Percentiles rank a stretch among this genome's conserved stretches.
Evolutionary conservation across 495 filamentous ascomycete species (phyloP).

Genomic region (Jackrogersella minutella): DNA sequence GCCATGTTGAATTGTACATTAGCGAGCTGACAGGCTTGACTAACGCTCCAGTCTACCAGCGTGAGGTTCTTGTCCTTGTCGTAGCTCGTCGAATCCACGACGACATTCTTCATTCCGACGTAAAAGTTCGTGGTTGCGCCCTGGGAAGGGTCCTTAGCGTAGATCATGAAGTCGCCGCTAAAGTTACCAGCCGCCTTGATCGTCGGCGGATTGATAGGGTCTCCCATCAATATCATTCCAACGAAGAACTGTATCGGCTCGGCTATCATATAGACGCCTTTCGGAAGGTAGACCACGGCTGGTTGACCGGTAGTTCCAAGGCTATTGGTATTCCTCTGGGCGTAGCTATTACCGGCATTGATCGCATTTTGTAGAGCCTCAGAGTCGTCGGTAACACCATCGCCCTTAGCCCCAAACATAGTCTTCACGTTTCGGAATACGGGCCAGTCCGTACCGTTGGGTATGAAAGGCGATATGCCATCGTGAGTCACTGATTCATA

Average conservation of each 20-base stretch:
- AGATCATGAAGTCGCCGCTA: conserved; percentile 4
- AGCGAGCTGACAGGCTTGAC: conserved; percentile 3
- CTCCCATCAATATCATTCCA: conserved; percentile 2
- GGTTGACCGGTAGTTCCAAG: conserved; percentile 1
- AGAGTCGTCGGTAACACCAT: conserved; percentile 1
- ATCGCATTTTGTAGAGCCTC: not conserved
- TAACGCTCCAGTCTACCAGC: not conserved
- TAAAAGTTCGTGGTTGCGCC: not conserved
- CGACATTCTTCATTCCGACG: not conserved
- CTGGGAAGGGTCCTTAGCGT: conserved; percentile 1
- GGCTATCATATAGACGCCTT: not conserved
- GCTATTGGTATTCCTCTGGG: not conserved
- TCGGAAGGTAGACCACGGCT: conserved; percentile 1
- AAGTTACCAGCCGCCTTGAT: not conserved
- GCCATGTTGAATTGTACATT: not conserved
- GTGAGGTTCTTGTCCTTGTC: conserved; percentile 1
- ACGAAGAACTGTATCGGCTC: conserved; percentile 6
- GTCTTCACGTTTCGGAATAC: conserved; percentile 3
- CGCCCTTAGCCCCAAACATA: conserved; percentile 1
- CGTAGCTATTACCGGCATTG: not conserved
- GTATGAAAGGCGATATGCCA: conserved; percentile 1
- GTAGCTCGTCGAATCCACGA: not conserved
- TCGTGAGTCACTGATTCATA: not conserved
- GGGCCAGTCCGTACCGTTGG: not conserved
- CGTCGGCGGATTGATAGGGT: not conserved